These are phyloP conservation scores for Sporothrix euskadiensis DNA, from an alignment of 2,329 filamentous ascomycete genomes.

Conservation along the genomic window DNA sequence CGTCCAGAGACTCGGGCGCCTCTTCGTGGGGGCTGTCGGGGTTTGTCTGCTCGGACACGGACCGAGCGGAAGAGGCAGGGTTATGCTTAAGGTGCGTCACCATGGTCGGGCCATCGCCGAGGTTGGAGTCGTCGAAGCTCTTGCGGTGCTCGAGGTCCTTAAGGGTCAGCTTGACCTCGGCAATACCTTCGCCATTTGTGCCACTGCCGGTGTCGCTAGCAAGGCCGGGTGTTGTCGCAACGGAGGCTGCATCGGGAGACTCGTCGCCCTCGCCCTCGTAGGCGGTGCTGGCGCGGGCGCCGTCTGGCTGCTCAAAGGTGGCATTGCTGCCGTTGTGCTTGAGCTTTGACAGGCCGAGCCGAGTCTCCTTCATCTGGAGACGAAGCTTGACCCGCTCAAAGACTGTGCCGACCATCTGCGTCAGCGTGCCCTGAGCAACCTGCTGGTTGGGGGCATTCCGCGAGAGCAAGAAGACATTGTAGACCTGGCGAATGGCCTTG, in stretches of 20 bases:
- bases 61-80: slow-evolving; percentile 42
- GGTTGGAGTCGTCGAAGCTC: slow-evolving; percentile 67
- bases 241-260: slow-evolving; percentile 39
- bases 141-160: slow-evolving; percentile 68
- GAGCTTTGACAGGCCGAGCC: slow-evolving; percentile 58
- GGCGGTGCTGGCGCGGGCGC: slow-evolving; percentile 36
- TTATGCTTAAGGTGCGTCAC: slow-evolving; percentile 60
- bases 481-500: slow-evolving; percentile 95
- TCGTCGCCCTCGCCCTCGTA: slow-evolving; percentile 41
- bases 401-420: slow-evolving; percentile 97
- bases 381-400: slow-evolving; percentile 91
- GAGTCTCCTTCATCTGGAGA: slow-evolving; percentile 81
- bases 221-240: slow-evolving; percentile 38
- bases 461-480: slow-evolving; percentile 97
- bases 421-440: slow-evolving; percentile 92
- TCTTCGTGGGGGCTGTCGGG: slow-evolving; percentile 59
- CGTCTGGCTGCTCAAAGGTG: slow-evolving; percentile 52
- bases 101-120: slow-evolving; percentile 68
- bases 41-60: slow-evolving; percentile 56
- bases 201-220: slow-evolving; percentile 9
- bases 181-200: slow-evolving; percentile 34
- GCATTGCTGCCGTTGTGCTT: slow-evolving; percentile 55
- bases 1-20: slow-evolving; percentile 60
- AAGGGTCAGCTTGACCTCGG: slow-evolving; percentile 59
- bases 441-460: slow-evolving; percentile 94